Evolutionary conservation across 495 filamentous ascomycete species (phyloP).

Genomic region (Halenospora varia): DNA sequence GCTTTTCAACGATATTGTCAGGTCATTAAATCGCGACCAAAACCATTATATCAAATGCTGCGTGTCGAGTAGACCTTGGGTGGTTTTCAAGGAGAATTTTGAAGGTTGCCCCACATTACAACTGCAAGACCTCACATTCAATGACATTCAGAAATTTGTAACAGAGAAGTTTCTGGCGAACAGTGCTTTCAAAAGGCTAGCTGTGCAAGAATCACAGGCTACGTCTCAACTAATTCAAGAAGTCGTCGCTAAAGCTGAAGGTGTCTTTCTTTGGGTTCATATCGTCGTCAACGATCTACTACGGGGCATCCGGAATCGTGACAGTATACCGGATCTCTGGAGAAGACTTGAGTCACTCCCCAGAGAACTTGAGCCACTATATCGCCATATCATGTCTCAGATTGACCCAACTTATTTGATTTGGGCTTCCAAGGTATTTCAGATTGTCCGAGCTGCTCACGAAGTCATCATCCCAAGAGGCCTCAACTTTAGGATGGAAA

Average conservation of each 20-base stretch:
- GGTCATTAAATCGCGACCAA: constrained; percentile 4
- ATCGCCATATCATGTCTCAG: not conserved
- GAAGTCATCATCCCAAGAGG: not conserved
- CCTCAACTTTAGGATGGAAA: not conserved
- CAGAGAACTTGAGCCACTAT: not conserved
- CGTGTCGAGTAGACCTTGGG: constrained; percentile 46
- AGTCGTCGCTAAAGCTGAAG: constrained; percentile 9
- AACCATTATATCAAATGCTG: constrained; percentile 49
- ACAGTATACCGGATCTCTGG: constrained; percentile 1
- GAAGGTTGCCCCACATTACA: constrained; percentile 2
- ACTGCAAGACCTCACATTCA: constrained; percentile 21
- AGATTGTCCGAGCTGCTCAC: not conserved
- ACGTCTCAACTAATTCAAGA: not conserved
- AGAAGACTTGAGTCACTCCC: not conserved
- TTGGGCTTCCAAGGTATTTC: not conserved
- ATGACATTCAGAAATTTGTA: constrained; percentile 9
- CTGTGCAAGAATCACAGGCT: not conserved
- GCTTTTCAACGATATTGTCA: constrained; percentile 12
- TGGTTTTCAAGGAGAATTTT: constrained; percentile 35
- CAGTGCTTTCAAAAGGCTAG: not conserved
- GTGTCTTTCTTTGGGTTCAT: constrained; percentile 15
- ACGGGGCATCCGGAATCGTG: constrained; percentile 2
- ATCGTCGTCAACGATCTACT: constrained; percentile 5
- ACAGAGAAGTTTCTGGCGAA: constrained; percentile 9
- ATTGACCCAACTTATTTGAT: not conserved